Evolutionary conservation across 2,329 filamentous ascomycete genomes (phyloP).

Genomic region (Aspergillus vadensis): DNA sequence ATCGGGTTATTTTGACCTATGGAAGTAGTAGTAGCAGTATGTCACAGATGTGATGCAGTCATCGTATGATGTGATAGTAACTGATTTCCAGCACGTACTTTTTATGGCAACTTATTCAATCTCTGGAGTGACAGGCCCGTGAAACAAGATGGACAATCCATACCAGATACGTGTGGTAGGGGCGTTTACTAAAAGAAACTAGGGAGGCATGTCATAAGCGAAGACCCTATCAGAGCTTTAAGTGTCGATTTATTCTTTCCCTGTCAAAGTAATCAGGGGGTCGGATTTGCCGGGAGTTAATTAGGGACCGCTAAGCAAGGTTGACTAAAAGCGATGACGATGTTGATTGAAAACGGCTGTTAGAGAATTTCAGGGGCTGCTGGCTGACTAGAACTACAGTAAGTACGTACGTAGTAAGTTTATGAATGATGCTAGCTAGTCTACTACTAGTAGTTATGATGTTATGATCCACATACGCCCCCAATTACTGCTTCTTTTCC

Average conservation of each 20-base stretch:
- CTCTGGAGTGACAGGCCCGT: not conserved
- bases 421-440: too few species aligned
- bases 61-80: constrained; percentile 9
- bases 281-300: not conserved
- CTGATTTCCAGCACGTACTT: not conserved
- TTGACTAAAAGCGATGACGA: not conserved
- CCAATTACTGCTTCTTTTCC: not conserved
- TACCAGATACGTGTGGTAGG: not conserved
- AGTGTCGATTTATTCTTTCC: not conserved
- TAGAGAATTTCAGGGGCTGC: not conserved
- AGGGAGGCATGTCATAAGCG: constrained; percentile 21
- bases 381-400: too few species aligned
- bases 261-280: constrained; percentile 16
- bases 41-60: constrained; percentile 1
- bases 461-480: too few species aligned
- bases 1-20: too few species aligned
- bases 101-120: not conserved
- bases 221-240: constrained; percentile 11
- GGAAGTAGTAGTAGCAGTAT: not conserved
- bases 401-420: too few species aligned
- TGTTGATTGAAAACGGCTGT: not conserved
- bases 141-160: not conserved
- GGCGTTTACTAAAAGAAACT: constrained; percentile 13
- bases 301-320: not conserved
- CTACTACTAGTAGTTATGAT: too few species aligned